These are phyloP conservation scores for Sclerotinia sclerotiorum DNA, from an alignment of 2,329 filamentous ascomycete species.

Conservation along the genomic window DNA sequence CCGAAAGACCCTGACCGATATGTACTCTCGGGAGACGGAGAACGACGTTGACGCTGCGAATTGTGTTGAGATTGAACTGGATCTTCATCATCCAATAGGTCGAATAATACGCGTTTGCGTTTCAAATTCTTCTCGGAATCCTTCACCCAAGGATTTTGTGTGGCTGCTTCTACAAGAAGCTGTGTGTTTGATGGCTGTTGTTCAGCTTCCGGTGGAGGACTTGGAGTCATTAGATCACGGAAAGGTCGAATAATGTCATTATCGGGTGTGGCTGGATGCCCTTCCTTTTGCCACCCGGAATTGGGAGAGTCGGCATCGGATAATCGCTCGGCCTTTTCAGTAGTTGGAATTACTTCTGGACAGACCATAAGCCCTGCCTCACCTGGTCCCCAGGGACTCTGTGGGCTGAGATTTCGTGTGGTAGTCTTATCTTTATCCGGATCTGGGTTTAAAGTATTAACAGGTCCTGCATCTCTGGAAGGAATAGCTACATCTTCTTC, in stretches of 20 bases:
- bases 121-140: conserved; percentile 27
- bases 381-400: conserved; percentile 24
- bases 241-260: conserved; percentile 30
- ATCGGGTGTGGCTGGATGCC: conserved; percentile 26
- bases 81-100: conserved; percentile 22
- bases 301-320: background rate
- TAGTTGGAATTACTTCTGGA: background rate
- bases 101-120: conserved; percentile 38
- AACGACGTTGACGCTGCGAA: conserved; percentile 23
- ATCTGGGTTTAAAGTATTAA: no score
- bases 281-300: conserved; percentile 28
- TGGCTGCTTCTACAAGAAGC: conserved; percentile 31
- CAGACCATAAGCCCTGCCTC: background rate
- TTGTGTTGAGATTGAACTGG: background rate
- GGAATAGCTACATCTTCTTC: background rate
- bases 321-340: background rate
- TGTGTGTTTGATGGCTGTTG: conserved; percentile 30
- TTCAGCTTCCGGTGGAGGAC: conserved; percentile 20
- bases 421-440: background rate
- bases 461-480: no score
- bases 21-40: conserved; percentile 30
- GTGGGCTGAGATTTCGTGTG: background rate
- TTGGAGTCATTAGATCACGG: conserved; percentile 31
- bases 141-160: conserved; percentile 37
- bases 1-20: conserved; percentile 12